Evolutionary conservation across 73 alveolate species (phyloP).

Genomic region (Paramecium pentaurelia): DNA sequence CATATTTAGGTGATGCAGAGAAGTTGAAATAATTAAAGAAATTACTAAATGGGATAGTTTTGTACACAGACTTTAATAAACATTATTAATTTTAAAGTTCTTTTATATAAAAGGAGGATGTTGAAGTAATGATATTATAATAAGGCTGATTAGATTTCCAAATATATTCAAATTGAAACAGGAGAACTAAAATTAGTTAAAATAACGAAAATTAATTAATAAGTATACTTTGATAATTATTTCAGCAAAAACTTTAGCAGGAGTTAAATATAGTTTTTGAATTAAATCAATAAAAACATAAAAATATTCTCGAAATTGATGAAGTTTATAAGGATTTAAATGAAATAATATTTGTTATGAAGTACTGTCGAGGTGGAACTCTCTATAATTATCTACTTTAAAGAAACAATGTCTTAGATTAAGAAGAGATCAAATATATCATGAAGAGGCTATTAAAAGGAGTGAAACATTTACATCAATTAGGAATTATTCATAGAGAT

Average conservation of each 20-base stretch:
- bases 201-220: not conserved
- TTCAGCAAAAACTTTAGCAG: not conserved
- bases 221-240: not conserved
- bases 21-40: not conserved
- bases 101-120: not conserved
- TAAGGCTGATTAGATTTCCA: not conserved
- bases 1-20: not conserved
- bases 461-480: not conserved
- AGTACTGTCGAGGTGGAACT: slow-evolving; percentile 14
- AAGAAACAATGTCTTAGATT: not conserved
- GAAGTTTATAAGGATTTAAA: not conserved
- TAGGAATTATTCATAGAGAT: slow-evolving; percentile 22
- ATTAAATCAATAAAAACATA: not conserved
- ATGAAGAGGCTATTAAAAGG: not conserved
- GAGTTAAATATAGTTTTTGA: not conserved
- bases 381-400: not conserved
- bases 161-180: not conserved
- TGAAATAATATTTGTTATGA: not conserved
- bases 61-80: not conserved
- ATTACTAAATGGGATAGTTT: not conserved
- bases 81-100: not conserved
- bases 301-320: not conserved
- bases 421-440: not conserved
- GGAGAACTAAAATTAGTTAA: not conserved
- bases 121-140: not conserved